Base-by-base conservation (phyloP, 306 rosid species). In the Vigna angularis region DNA sequence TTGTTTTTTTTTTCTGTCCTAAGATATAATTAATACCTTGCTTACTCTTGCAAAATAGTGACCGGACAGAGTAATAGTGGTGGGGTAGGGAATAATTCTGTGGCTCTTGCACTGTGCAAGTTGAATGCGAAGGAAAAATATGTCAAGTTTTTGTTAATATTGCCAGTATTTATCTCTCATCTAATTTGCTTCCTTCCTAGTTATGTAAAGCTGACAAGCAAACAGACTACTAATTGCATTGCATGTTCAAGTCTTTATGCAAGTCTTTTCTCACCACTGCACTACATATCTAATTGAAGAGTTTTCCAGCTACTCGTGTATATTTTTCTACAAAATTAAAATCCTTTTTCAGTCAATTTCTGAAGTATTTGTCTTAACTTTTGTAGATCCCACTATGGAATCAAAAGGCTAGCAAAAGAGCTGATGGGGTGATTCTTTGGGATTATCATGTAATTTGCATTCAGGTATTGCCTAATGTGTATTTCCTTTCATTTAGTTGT, bases 391-490 rank as follows among this genome's bases (percentile, higher is more conserved):
- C 97, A 22, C 84, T 94, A 24, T 90, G 98, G 98, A 84, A 85
- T 79, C 97, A 94, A 81, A 91, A 88, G 82, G 91, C 97, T 51
- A 90, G 97, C 81, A 66, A 77, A 14, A 79, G 96, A 75, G 94
- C 90, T 11, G 97, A 90, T 66, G 97, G 97, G 69, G 47, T 88
- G 70, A 76, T 92, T 87, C 85, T 92, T 16, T 94, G 97, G 98
- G 98, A 94, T 82, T 92, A 94, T 77, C 98, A 92, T 84, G 97
- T 85, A 48, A 87, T 94, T 81, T 92, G 97, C 79, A 24, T 90
- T 67, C 96, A 90, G 97, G 97, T 90, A 73, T 80, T 16, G 30
- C 38, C 64, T 50, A 36, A 78, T 64, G 30, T 53, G 45, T 52
- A 63, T 71, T 70, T 57, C 26, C 45, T 73, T 61, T 80, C 70